phyloP scores from a whole-genome alignment of 768 basidiomycete genomes.

The Boletus coccyginus region DNA sequence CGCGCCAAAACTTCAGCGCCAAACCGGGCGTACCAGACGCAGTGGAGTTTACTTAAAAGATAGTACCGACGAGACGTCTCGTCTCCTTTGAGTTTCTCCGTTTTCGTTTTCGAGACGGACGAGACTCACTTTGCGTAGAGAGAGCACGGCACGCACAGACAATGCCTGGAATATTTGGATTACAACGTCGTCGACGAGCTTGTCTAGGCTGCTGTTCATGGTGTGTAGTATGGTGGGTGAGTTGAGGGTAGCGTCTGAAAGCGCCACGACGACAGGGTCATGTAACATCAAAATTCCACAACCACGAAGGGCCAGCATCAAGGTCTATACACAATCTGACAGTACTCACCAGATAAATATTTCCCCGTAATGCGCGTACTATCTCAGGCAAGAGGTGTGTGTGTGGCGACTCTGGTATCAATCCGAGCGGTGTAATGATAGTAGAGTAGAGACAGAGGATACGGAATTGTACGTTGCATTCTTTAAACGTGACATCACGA shows the following conservation, averaged over 20 bases:
- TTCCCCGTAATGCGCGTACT: neutral
- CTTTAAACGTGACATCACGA: neutral
- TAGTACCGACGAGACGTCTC: slow-evolving; percentile 31
- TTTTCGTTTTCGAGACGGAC: neutral
- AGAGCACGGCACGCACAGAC: slow-evolving; percentile 17
- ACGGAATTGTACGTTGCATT: neutral
- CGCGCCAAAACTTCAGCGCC: slow-evolving; percentile 22
- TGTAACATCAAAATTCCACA: neutral
- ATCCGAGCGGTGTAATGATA: neutral
- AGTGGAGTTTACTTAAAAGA: slow-evolving; percentile 22
- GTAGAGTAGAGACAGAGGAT: neutral
- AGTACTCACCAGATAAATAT: neutral
- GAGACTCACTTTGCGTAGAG: slow-evolving; percentile 23
- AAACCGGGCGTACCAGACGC: slow-evolving; percentile 23
- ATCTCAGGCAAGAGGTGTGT: neutral
- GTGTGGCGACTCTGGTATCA: neutral
- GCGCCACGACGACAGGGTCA: neutral
- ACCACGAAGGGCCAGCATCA: neutral
- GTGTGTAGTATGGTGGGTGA: neutral
- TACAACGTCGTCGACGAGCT: slow-evolving; percentile 28
- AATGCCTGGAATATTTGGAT: slow-evolving; percentile 16
- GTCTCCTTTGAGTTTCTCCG: neutral
- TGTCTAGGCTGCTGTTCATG: slow-evolving; percentile 18
- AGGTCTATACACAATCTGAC: neutral
- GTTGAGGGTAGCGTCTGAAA: neutral